These are phyloP conservation scores for Ascochyta rabiei DNA, from an alignment of 2,329 filamentous ascomycete species.

Conservation along the genomic window DNA sequence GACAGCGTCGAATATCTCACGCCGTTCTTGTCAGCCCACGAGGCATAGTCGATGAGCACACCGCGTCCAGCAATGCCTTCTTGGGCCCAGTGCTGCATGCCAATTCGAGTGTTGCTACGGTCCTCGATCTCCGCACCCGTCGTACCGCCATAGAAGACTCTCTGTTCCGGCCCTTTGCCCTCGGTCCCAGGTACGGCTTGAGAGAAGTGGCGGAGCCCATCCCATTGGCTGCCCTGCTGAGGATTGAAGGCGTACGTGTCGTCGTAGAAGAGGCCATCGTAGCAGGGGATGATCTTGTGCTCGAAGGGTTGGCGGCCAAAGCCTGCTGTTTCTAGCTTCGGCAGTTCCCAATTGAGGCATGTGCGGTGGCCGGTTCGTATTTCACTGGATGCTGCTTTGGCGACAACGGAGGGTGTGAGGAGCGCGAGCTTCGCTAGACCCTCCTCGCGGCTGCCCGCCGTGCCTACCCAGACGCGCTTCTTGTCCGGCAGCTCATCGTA, in stretches of 20 bases:
- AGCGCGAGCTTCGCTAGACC: constrained; percentile 59
- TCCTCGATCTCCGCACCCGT: constrained; percentile 27
- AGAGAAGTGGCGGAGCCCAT: constrained; percentile 6
- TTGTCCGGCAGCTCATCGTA: constrained; percentile 57
- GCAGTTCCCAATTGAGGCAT: constrained; percentile 60
- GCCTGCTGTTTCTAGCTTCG: constrained; percentile 59
- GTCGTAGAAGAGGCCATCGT: constrained; percentile 36
- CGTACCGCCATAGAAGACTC: constrained; percentile 29
- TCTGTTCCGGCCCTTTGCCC: constrained; percentile 6
- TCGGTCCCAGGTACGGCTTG: constrained; percentile 14
- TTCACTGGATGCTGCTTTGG: constrained; percentile 54
- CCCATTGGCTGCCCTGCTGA: too few species aligned
- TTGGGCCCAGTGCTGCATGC: constrained; percentile 24
- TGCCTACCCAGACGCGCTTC: constrained; percentile 56
- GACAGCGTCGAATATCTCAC: constrained; percentile 18
- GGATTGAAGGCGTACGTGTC: too few species aligned
- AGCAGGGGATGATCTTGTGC: constrained; percentile 56
- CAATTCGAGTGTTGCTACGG: constrained; percentile 17
- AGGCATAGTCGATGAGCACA: constrained; percentile 26
- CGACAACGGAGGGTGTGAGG: constrained; percentile 59
- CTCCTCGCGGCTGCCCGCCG: constrained; percentile 56
- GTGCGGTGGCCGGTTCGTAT: constrained; percentile 58
- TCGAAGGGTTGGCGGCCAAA: constrained; percentile 57
- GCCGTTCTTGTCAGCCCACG: constrained; percentile 23
- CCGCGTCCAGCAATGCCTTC: constrained; percentile 28